Evolutionary conservation across 2,329 filamentous ascomycete genomes (phyloP), one percentile per base, ranked within the genome.

Genomic region (Aspergillus aculeatinus): DNA sequence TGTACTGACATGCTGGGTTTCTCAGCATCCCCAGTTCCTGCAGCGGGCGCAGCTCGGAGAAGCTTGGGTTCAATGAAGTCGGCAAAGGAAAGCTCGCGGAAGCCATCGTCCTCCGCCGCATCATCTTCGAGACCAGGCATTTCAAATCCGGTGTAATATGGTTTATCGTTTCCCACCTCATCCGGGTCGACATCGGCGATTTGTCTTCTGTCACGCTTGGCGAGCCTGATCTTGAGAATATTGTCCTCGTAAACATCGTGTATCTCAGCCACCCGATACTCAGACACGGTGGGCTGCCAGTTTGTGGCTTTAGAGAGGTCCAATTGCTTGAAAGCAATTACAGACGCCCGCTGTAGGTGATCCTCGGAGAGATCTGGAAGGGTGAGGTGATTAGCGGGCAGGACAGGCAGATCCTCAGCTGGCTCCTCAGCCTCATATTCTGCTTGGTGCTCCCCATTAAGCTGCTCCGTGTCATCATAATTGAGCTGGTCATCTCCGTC

Each of bases 91-190:
- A 92, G 60, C 6, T 80, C 80, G n/a, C 87, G 82, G 52, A 83
- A 79, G 1, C 89, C 89, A 61, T 88, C 82, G 58, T 89, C 83
- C 54, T 80, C 77, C 2, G 74, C 76, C 39, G 5, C 39, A 10
- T 79, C 79, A 14, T 82, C 81, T 0, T 84, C 84, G 12, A 85
- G 86, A 11, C 87, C 83, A 0, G 89, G 88, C 66, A 87, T 87
- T 68, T 96, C 91, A 65, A 96, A 95, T 60, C 87, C 90, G 63
- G 84, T 87, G 67, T 94, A 96, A 10, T 91, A 76, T 10, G 91
- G 83, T 62, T 89, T 81, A 0, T 91, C 92, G 0, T 89, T 88
- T 44, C 83, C 76, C 11, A 86, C 82, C 10, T 58, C 39, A 6
- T 68, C 63, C 3, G 84, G 88, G 63, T 86, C 72, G 31, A 50